Conservation (phyloP, 345 rosid genomes). For the Schrenkiella parvula region DNA sequence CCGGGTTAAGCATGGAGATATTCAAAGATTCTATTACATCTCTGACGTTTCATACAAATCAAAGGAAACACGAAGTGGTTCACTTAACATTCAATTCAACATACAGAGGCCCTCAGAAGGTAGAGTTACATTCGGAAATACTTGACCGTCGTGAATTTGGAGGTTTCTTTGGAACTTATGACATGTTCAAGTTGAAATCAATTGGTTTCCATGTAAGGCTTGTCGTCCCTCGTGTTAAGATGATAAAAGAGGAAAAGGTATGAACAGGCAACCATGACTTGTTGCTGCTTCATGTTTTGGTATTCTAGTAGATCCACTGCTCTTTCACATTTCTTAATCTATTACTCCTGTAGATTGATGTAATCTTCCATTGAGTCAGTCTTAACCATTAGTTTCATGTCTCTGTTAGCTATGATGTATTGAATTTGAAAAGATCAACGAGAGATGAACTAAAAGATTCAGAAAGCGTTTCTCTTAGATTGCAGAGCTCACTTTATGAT, state of each 20-base stretch:
- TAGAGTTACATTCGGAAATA: not conserved
- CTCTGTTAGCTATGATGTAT: not conserved
- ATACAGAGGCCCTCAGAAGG: not conserved
- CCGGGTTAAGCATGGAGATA: not conserved
- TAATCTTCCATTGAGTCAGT: not conserved
- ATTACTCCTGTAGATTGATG: too few species aligned
- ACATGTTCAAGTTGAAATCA: not conserved
- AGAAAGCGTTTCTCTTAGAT: not conserved
- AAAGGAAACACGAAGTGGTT: not conserved
- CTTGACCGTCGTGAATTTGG: not conserved
- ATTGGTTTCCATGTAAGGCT: not conserved
- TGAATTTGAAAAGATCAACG: not conserved
- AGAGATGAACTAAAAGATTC: not conserved
- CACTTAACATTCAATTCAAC: not conserved
- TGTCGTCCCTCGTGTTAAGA: not conserved
- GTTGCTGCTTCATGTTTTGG: not conserved
- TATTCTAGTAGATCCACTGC: too few species aligned
- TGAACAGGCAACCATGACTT: not conserved
- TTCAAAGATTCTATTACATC: not conserved
- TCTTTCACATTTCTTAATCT: too few species aligned
- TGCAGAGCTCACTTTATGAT: conserved; percentile 27
- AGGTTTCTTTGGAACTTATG: not conserved
- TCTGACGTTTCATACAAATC: conserved; percentile 16
- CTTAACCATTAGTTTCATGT: not conserved
- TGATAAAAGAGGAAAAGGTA: not conserved